Evolutionary conservation across 441 rosid species (phyloP), one percentile per base, ranked within the genome.

Genomic region (Aleurites moluccanus): DNA sequence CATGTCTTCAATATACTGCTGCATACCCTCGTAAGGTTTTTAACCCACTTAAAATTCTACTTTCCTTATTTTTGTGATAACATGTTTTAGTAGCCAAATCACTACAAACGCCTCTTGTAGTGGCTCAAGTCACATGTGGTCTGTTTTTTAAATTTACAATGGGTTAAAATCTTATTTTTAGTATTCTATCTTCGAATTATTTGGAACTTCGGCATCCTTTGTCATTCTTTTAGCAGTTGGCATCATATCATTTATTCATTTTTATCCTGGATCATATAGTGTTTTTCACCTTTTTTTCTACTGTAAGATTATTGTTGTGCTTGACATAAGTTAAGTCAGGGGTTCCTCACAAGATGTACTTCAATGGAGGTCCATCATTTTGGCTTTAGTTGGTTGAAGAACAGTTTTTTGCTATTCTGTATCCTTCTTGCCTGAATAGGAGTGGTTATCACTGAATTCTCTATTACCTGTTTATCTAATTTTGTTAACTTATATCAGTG

Each of bases 321-420:
- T 89, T 90, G 85, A 82, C 90, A 86, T 73, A 67, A 77, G 50
- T 71, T 72, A 66, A 75, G 76, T 77, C 86, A 84, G 91, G 88
- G 80, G 84, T 84, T 80, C 82, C 78, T 86, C 62, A 42, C 64
- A 52, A 89, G 85, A 78, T 80, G 69, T 82, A 81, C 82, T 78
- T 82, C 67, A 62, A 44, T 87, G 90, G 89, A 81, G 84, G 84
- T 81, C 85, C 88, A 73, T 83, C 87, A 79, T 76, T 81, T 81
- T 83, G 85, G 79, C 80, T 77, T 81, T 80, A 84, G 76, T 84
- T 74, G 67, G 75, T 76, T 83, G 85, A 86, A 80, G 87, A 72
- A 75, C 64, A 73, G 80, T 83, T 53, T 67, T 75, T 83, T 73
- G 77, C 87, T 80, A 74, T 78, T 70, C 74, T 80, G 91, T 91